phyloP scores from a whole-genome alignment of 352 stramenopile species.

The Phytophthora tubulina region DNA sequence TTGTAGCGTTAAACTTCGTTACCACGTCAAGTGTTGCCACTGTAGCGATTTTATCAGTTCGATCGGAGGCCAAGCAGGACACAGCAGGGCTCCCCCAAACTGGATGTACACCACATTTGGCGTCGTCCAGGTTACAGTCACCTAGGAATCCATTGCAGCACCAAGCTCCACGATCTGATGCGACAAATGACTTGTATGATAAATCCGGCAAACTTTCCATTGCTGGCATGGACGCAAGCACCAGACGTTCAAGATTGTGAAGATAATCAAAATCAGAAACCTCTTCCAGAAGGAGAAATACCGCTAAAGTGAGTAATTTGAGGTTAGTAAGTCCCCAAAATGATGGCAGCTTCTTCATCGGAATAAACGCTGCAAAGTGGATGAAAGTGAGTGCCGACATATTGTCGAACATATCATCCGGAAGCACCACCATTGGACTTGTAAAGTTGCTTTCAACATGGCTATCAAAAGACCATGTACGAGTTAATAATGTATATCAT shows the following conservation, averaged over 20 bases:
- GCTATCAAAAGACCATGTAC: background rate
- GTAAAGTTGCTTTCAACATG: slow-evolving; percentile 9
- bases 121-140: slow-evolving; percentile 19
- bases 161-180: slow-evolving; percentile 17
- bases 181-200: slow-evolving; percentile 14
- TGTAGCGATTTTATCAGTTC: slow-evolving; percentile 18
- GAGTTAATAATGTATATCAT: background rate
- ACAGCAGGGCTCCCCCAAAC: slow-evolving; percentile 28
- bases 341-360: slow-evolving; percentile 31
- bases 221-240: slow-evolving; percentile 10
- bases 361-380: slow-evolving; percentile 39
- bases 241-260: slow-evolving; percentile 31
- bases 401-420: slow-evolving; percentile 46
- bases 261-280: slow-evolving; percentile 27
- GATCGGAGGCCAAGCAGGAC: slow-evolving; percentile 14
- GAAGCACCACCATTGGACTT: slow-evolving; percentile 13
- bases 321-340: slow-evolving; percentile 44
- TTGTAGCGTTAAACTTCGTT: slow-evolving; percentile 15
- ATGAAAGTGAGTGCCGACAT: slow-evolving; percentile 50
- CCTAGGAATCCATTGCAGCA: slow-evolving; percentile 52
- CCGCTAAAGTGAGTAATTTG: slow-evolving; percentile 37
- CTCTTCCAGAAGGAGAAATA: slow-evolving; percentile 16
- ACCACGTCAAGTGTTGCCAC: slow-evolving; percentile 9
- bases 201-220: slow-evolving; percentile 33
- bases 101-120: slow-evolving; percentile 19